A percentile compares a stretch with the other conserved stretches of the same genome.
Evolutionary conservation across 2,329 filamentous ascomycete genomes (phyloP).

Genomic region (Venturiaceae sp.): DNA sequence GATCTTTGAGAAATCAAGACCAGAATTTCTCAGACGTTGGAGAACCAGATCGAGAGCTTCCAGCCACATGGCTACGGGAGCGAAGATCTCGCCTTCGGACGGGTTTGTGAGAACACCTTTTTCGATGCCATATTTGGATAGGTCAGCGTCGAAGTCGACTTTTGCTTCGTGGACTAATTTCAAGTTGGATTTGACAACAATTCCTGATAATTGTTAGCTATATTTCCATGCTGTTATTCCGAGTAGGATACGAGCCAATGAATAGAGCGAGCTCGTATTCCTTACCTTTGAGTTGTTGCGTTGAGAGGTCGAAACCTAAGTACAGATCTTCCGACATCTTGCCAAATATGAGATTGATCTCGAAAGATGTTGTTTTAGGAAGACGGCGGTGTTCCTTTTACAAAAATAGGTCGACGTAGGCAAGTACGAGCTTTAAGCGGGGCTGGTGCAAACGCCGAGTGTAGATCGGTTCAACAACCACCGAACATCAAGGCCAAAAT

Average conservation of each 20-base stretch:
- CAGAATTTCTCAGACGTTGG: slow-evolving; percentile 56
- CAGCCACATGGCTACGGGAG: slow-evolving; percentile 88
- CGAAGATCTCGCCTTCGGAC: slow-evolving; percentile 78
- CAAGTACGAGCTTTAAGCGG: neutral
- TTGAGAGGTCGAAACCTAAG: slow-evolving; percentile 90
- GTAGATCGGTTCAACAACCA: no score
- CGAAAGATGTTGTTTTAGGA: no score
- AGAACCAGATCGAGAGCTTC: slow-evolving; percentile 86
- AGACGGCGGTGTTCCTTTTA: no score
- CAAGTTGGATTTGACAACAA: slow-evolving; percentile 76
- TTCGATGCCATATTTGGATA: slow-evolving; percentile 56
- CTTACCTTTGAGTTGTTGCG: slow-evolving; percentile 86
- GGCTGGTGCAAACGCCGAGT: no score
- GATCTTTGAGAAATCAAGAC: slow-evolving; percentile 64
- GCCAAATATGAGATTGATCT: neutral
- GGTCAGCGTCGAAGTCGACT: slow-evolving; percentile 90
- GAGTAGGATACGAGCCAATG: no score
- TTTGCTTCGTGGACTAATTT: slow-evolving; percentile 76
- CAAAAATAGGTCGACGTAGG: no score
- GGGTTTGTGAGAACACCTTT: slow-evolving; percentile 85
- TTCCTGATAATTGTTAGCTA: slow-evolving; percentile 39
- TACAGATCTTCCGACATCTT: slow-evolving; percentile 47
- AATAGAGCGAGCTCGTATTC: slow-evolving; percentile 10
- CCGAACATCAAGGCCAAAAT: no score
- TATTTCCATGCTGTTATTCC: neutral